These are phyloP conservation scores for Primulina tabacum DNA, from an alignment of 257 asterid species.

Conservation along the genomic window DNA sequence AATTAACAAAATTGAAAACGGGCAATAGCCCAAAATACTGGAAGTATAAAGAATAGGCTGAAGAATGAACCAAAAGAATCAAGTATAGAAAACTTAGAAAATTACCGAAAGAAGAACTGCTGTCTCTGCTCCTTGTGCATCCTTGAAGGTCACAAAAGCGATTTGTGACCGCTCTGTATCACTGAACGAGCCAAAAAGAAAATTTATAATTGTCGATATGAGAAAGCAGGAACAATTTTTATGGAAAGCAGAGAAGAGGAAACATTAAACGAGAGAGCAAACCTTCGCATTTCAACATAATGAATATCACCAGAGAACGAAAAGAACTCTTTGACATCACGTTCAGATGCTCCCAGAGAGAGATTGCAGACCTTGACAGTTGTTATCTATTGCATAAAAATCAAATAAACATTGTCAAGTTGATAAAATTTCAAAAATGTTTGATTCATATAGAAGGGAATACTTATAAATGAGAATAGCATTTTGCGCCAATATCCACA, in stretches of 20 bases:
- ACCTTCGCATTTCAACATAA: constrained; percentile 59
- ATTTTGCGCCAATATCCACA: background rate
- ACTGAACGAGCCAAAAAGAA: constrained; percentile 25
- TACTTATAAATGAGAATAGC: background rate
- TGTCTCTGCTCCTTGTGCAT: constrained; percentile 54
- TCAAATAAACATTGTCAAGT: background rate
- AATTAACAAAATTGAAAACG: background rate
- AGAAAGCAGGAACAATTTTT: background rate
- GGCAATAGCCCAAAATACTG: background rate
- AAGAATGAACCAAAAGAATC: background rate
- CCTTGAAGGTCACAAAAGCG: constrained; percentile 39
- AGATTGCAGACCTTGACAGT: constrained; percentile 49
- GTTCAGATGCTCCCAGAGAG: constrained; percentile 32
- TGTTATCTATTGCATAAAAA: constrained; percentile 33
- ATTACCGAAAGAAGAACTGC: constrained; percentile 37
- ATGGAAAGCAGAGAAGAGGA: background rate
- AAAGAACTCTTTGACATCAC: constrained; percentile 46
- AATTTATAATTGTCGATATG: background rate
- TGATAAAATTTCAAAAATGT: background rate
- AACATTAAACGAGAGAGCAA: background rate
- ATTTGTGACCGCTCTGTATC: constrained; percentile 38
- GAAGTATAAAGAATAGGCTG: background rate
- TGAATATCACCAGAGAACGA: constrained; percentile 51
- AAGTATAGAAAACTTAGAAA: background rate
- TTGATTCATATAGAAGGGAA: background rate